Conservation (phyloP, 495 filamentous ascomycete genomes). For the Hapsidospora chrysogenum region DNA sequence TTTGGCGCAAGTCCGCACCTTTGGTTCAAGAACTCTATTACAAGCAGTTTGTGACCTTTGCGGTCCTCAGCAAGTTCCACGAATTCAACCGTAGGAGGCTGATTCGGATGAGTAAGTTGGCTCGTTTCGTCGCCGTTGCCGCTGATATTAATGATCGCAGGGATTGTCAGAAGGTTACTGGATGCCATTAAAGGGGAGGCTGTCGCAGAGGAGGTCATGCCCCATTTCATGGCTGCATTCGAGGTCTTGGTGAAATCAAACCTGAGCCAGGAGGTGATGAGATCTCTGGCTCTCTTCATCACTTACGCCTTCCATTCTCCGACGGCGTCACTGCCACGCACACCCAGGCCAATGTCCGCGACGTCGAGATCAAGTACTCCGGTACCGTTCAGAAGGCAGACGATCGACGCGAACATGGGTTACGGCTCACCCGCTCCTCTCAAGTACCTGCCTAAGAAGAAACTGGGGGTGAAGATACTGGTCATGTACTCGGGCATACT, state of each 20-base stretch:
- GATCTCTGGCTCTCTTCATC: conserved; percentile 81
- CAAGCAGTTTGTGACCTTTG: conserved; percentile 74
- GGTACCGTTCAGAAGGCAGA: conserved; percentile 5
- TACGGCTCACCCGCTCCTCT: conserved; percentile 5
- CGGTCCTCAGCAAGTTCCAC: conserved; percentile 69
- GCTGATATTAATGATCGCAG: conserved; percentile 25
- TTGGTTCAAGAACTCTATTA: conserved; percentile 77
- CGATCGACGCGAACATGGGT: conserved; percentile 3
- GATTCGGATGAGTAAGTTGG: conserved; percentile 69
- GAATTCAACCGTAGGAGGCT: conserved; percentile 80
- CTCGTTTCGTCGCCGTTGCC: conserved; percentile 8
- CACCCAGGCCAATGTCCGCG: conserved; percentile 26
- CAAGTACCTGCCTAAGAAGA: conserved; percentile 28
- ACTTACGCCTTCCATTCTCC: conserved; percentile 77
- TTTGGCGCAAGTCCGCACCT: conserved; percentile 64
- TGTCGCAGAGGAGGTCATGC: conserved; percentile 50
- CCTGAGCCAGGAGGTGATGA: conserved; percentile 62
- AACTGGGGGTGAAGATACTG: conserved; percentile 60
- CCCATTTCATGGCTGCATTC: conserved; percentile 61
- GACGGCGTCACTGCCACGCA: conserved; percentile 28
- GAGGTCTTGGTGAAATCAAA: conserved; percentile 61
- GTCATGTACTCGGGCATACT: conserved; percentile 69
- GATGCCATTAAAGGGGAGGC: conserved; percentile 77
- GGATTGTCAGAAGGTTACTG: conserved; percentile 74
- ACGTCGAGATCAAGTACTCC: conserved; percentile 18